These are phyloP conservation scores for Phytophthora palmivora DNA, from an alignment of 352 stramenopile species.

Conservation along the genomic window DNA sequence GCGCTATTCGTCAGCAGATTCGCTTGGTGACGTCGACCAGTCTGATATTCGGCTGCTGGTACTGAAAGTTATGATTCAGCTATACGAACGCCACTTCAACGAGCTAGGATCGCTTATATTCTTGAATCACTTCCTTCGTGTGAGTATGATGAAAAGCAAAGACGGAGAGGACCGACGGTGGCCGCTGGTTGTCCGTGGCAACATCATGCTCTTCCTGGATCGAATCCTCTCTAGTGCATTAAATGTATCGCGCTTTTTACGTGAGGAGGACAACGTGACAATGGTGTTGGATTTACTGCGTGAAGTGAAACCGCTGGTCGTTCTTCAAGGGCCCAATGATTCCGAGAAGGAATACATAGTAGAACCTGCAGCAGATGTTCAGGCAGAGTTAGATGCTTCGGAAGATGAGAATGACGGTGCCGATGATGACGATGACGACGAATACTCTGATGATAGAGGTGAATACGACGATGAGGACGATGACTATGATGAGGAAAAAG, in stretches of 20 bases:
- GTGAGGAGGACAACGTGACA: constrained; percentile 74
- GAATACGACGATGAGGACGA: constrained; percentile 50
- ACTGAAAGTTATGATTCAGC: constrained; percentile 89
- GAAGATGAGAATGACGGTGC: constrained; percentile 54
- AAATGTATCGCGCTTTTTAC: constrained; percentile 81
- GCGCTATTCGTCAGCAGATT: constrained; percentile 35
- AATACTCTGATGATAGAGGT: constrained; percentile 49
- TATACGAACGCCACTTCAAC: constrained; percentile 84
- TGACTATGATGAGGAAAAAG: constrained; percentile 45
- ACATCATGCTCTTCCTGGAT: constrained; percentile 87
- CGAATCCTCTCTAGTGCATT: constrained; percentile 81
- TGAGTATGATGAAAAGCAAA: constrained; percentile 77
- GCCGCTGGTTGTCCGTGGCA: constrained; percentile 80
- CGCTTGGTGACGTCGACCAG: constrained; percentile 51
- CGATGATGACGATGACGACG: constrained; percentile 44
- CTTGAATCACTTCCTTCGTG: constrained; percentile 82
- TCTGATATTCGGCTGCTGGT: constrained; percentile 84
- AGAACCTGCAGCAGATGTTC: constrained; percentile 57
- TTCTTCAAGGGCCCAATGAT: constrained; percentile 68
- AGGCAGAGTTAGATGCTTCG: constrained; percentile 64
- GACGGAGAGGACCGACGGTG: constrained; percentile 55
- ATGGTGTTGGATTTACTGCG: constrained; percentile 80
- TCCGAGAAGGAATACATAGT: constrained; percentile 78
- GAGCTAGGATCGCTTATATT: constrained; percentile 83
- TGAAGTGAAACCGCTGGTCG: constrained; percentile 81